Evolutionary conservation across 768 basidiomycete genomes (phyloP).

Genomic region (Boletus reticuloceps): DNA sequence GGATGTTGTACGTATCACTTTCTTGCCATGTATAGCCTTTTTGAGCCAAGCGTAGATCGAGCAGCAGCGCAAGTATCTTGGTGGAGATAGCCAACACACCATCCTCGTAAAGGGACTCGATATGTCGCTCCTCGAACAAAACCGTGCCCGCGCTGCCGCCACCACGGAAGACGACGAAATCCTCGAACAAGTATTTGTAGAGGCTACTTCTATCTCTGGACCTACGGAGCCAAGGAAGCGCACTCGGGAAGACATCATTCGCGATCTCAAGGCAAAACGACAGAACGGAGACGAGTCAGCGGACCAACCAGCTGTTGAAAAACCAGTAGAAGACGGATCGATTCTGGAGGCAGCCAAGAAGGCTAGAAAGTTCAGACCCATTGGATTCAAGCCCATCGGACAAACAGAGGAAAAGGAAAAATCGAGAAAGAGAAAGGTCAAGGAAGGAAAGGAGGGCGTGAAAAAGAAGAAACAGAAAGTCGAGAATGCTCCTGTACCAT

Average conservation of each 20-base stretch:
- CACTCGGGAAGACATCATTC: constrained; percentile 74
- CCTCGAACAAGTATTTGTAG: constrained; percentile 72
- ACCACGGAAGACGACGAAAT: constrained; percentile 72
- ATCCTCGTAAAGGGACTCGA: constrained; percentile 91
- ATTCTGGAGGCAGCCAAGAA: constrained; percentile 38
- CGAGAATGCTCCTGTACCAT: constrained; percentile 26
- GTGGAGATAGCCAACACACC: constrained; percentile 82
- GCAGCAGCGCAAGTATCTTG: constrained; percentile 71
- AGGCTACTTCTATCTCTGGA: constrained; percentile 34
- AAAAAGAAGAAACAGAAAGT: constrained; percentile 62
- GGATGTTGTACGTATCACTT: constrained; percentile 45
- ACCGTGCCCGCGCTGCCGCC: constrained; percentile 63
- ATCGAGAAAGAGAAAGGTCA: constrained; percentile 42
- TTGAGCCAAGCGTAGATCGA: constrained; percentile 53
- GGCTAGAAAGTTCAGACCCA: constrained; percentile 46
- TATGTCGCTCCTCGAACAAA: constrained; percentile 79
- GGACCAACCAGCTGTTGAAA: constrained; percentile 10
- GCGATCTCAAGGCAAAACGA: constrained; percentile 67
- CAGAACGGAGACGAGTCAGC: constrained; percentile 20
- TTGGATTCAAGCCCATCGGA: constrained; percentile 65
- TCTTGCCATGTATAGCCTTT: not conserved
- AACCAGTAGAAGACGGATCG: constrained; percentile 16
- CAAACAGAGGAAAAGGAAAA: constrained; percentile 47
- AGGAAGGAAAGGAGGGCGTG: constrained; percentile 38
- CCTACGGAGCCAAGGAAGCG: constrained; percentile 53